Percentiles rank a stretch among this genome's conserved stretches.
Evolutionary conservation across 140 eudicot species (phyloP).

Genomic region (Artemisia princeps): DNA sequence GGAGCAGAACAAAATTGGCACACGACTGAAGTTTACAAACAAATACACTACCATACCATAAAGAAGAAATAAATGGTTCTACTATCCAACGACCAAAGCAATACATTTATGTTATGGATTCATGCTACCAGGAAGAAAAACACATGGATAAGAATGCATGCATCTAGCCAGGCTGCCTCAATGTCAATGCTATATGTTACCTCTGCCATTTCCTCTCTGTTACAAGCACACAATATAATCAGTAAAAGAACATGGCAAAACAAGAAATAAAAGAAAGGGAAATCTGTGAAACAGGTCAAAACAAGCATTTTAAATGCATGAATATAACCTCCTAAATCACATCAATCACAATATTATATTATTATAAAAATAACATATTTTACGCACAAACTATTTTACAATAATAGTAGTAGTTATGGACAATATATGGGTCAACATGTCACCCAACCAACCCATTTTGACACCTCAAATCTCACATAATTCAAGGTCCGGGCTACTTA

Average conservation of each 20-base stretch:
- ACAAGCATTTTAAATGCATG: too few relatives aligned
- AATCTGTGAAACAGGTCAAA: too few relatives aligned
- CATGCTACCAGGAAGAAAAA: not conserved
- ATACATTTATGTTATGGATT: not conserved
- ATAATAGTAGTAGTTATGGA: too few relatives aligned
- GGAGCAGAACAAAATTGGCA: slow-evolving; percentile 17
- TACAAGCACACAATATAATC: slow-evolving; percentile 9
- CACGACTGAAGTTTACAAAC: slow-evolving; percentile 11
- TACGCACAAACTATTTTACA: too few relatives aligned
- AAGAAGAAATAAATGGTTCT: not conserved
- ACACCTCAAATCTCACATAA: too few relatives aligned
- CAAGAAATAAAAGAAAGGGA: not conserved
- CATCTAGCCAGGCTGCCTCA: not conserved
- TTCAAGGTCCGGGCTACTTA: too few relatives aligned
- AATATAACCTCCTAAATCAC: too few relatives aligned
- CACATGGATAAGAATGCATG: not conserved
- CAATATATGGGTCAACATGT: too few relatives aligned
- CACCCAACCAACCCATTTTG: too few relatives aligned
- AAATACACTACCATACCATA: not conserved
- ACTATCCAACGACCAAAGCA: not conserved
- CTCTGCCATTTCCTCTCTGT: slow-evolving; percentile 70
- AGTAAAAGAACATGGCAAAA: not conserved
- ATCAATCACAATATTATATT: too few relatives aligned
- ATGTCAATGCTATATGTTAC: slow-evolving; percentile 17
- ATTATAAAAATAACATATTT: too few relatives aligned